Base-by-base conservation (phyloP, 1,284 basidiomycete species). In the Cryptococcus hybrid region DNA sequence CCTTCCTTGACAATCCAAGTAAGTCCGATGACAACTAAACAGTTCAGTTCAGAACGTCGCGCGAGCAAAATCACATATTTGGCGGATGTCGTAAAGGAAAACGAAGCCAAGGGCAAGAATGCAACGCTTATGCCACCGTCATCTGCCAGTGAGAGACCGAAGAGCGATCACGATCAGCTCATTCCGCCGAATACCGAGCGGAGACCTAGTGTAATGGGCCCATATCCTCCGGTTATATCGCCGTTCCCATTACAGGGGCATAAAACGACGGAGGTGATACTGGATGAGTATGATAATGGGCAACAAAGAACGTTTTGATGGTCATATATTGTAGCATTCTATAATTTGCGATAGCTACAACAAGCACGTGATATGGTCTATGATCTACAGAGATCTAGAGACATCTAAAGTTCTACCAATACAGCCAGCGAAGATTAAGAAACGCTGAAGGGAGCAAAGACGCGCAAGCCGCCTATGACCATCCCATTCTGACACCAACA, bases 401-500 rank as follows among this genome's bases (percentile, higher is more conserved):
- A n/a, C 8, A 40, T 51, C 50, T 51, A 51, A 34, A n/a, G 7
- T 15, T 51, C 8, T 51, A 39, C 40, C 18, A 51, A 38, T 51
- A 38, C 30, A 30, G 30, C 4, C 30, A 30, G 30, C 30, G 30
- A 30, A 30, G 30, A 30, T 30, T 30, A 30, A 30, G 30, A 3
- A 30, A 30, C 30, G 30, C 6, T 24, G 13, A 36, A 2, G 18
- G 11, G 18, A 39, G 30, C 36, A 40, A 24, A n/a, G 13, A 15
- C n/a, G 30, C 36, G 11, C n/a, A 11, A 47, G 9, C n/a, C 9
- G 3, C 50, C 54, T 55, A 67, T 7, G 65, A 68, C 65, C 64
- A 68, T 36, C 69, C 66, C 69, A 73, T 68, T 34, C 68, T 62
- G 36, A 66, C 69, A 8, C 66, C 71, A 2, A 69, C 69, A 15